A percentile compares a stretch with the other conserved stretches of the same genome.
These are phyloP conservation scores for Glarea lozoyensis DNA, from an alignment of 495 filamentous ascomycete species.

Conservation along the genomic window DNA sequence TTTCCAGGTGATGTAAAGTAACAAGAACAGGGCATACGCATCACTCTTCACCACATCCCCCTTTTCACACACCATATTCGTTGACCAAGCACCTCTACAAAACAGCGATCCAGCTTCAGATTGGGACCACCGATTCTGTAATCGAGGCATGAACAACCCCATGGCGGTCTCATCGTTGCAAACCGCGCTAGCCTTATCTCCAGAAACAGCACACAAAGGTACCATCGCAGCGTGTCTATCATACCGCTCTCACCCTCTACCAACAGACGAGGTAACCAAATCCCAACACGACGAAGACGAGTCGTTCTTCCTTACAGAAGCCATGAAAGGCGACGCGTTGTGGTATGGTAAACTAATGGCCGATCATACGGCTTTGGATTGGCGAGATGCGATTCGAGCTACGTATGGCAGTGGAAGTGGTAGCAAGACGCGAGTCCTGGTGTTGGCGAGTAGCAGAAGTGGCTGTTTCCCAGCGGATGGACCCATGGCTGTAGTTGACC, in stretches of 20 bases:
- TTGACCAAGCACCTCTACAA: constrained; percentile 39
- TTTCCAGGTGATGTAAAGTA: constrained; percentile 19
- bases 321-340: constrained; percentile 25
- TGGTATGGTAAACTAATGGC: constrained; percentile 35
- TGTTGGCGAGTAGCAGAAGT: constrained; percentile 31
- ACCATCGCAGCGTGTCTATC: constrained; percentile 33
- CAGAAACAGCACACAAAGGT: constrained; percentile 21
- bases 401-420: constrained; percentile 20
- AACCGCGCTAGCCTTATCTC: constrained; percentile 19
- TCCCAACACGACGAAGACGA: constrained; percentile 23
- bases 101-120: constrained; percentile 21
- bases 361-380: constrained; percentile 38
- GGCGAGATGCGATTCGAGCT: constrained; percentile 31
- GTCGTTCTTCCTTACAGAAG: constrained; percentile 30
- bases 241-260: constrained; percentile 24
- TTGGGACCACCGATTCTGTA: constrained; percentile 24
- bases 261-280: constrained; percentile 1
- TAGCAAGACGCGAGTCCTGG: constrained; percentile 19
- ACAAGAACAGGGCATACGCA: constrained; percentile 23
- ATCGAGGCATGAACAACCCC: constrained; percentile 31
- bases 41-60: constrained; percentile 28
- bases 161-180: constrained; percentile 28
- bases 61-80: constrained; percentile 30
- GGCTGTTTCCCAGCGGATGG: constrained; percentile 37
- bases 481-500: constrained; percentile 27